Conservation (phyloP, 129 eudicot genomes). For the sunflower (Helianthus annuus) region DNA sequence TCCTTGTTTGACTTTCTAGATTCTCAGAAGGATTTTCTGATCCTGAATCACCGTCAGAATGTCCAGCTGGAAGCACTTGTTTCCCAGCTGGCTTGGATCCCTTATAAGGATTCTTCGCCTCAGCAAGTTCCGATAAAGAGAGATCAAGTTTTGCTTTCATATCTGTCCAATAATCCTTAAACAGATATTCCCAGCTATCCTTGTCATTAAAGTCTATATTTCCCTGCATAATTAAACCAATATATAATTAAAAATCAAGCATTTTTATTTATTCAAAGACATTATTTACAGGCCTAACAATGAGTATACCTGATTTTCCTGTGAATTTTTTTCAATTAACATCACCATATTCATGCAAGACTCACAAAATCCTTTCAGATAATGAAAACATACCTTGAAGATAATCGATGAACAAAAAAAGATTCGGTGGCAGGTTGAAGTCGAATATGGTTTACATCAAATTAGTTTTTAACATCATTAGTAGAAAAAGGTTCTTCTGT, state of each 20-base stretch:
- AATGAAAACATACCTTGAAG: too few relatives aligned
- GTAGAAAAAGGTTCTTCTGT: too few relatives aligned
- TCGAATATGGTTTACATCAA: too few relatives aligned
- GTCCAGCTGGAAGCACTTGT: constrained; percentile 50
- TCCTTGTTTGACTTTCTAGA: constrained; percentile 41
- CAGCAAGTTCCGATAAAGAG: constrained; percentile 58
- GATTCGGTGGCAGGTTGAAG: too few relatives aligned
- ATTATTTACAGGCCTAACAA: constrained; percentile 1
- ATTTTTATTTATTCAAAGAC: background rate
- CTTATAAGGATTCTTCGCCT: constrained; percentile 75
- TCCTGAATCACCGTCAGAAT: constrained; percentile 56
- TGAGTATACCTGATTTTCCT: constrained; percentile 50
- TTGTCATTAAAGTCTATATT: constrained; percentile 70
- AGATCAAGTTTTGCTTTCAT: constrained; percentile 58
- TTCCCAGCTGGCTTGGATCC: constrained; percentile 53
- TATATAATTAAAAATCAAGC: background rate
- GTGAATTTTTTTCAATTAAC: constrained; percentile 61
- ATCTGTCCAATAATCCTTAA: constrained; percentile 82
- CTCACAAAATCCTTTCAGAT: constrained; percentile 93
- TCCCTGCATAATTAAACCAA: constrained; percentile 37
- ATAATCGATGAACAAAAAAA: too few relatives aligned
- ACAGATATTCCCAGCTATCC: constrained; percentile 85
- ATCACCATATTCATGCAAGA: constrained; percentile 75
- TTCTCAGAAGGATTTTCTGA: constrained; percentile 60
- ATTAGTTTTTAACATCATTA: too few relatives aligned